phyloP scores from a whole-genome alignment of 805 yeast genomes.

The Yamadazyma tumulicola region DNA sequence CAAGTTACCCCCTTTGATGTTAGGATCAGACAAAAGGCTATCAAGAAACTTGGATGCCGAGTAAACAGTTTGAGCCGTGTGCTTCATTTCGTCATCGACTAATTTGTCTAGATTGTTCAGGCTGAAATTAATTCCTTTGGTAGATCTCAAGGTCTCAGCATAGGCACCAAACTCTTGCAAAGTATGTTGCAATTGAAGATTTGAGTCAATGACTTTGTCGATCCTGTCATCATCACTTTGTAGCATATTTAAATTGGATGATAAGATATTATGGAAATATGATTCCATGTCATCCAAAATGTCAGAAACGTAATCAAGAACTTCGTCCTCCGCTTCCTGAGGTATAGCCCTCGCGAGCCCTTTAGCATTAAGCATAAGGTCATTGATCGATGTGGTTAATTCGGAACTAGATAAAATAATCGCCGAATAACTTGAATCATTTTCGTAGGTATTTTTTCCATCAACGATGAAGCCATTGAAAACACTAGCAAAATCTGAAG shows the following conservation, averaged over 20 bases:
- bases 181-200: constrained; percentile 67
- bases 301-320: constrained; percentile 47
- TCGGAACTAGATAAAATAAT: constrained; percentile 61
- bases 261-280: constrained; percentile 57
- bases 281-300: constrained; percentile 59
- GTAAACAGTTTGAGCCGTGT: constrained; percentile 68
- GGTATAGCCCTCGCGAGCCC: constrained; percentile 60
- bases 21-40: constrained; percentile 50
- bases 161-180: constrained; percentile 56
- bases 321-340: constrained; percentile 51
- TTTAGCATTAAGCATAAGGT: constrained; percentile 62
- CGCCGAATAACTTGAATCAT: constrained; percentile 54
- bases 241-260: constrained; percentile 48
- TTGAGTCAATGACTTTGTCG: constrained; percentile 73
- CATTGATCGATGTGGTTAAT: constrained; percentile 59
- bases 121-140: constrained; percentile 23
- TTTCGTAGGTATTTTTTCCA: constrained; percentile 49
- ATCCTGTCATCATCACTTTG: constrained; percentile 61
- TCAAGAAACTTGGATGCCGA: constrained; percentile 61
- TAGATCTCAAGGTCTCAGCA: constrained; percentile 50
- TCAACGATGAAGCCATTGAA: constrained; percentile 76
- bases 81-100: constrained; percentile 69
- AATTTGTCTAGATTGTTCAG: constrained; percentile 61
- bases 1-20: constrained; percentile 51
- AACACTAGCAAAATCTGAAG: constrained; percentile 76